Conservation (phyloP, 2,329 filamentous ascomycete species). For the Ambrosiella cleistominuta region DNA sequence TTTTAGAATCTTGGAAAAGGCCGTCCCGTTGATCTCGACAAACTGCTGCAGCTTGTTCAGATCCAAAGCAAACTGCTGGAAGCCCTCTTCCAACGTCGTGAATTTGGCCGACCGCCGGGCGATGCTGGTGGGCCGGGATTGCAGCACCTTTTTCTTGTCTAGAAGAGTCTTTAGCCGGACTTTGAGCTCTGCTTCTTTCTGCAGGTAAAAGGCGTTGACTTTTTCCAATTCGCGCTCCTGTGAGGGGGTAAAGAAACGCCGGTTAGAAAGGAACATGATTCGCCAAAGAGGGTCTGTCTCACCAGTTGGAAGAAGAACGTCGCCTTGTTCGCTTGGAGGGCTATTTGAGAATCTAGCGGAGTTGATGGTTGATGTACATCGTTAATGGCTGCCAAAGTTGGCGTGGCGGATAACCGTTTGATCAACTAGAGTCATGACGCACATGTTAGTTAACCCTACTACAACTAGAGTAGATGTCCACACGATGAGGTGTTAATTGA, state of each 20-base stretch:
- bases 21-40: constrained; percentile 93
- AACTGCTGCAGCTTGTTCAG: constrained; percentile 97
- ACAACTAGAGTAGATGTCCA: neutral
- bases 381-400: constrained; percentile 62
- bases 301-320: constrained; percentile 98
- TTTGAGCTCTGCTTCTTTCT: constrained; percentile 97
- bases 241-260: constrained; percentile 23
- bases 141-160: constrained; percentile 85
- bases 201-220: constrained; percentile 92
- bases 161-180: constrained; percentile 78
- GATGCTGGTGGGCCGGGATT: constrained; percentile 53
- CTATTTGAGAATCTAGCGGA: constrained; percentile 59
- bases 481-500: too few species aligned
- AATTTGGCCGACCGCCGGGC: constrained; percentile 87
- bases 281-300: constrained; percentile 20
- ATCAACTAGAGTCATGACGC: constrained; percentile 53
- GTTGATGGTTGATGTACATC: constrained; percentile 32
- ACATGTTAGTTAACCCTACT: neutral
- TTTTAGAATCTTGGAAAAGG: constrained; percentile 96
- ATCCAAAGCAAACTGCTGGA: constrained; percentile 92
- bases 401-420: constrained; percentile 90
- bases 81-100: constrained; percentile 86
- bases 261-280: constrained; percentile 5
- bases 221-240: constrained; percentile 96
- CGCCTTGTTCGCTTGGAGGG: constrained; percentile 89